These are phyloP conservation scores for Aspergillus puulaauensis DNA, from an alignment of 2,329 filamentous ascomycete genomes.

Conservation along the genomic window DNA sequence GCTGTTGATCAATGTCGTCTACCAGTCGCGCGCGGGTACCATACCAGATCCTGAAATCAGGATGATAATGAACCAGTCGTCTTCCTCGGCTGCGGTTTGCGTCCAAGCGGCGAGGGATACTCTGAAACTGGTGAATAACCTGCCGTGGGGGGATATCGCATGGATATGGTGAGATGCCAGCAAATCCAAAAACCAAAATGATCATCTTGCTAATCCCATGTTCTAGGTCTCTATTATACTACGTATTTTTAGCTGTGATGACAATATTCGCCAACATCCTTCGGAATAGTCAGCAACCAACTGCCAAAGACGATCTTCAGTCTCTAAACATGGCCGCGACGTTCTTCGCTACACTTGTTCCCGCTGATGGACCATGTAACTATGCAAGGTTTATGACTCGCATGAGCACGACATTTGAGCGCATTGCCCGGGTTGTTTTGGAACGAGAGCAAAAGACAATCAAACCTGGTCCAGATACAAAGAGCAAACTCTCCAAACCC, in stretches of 20 bases:
- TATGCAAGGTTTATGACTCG: constrained; percentile 87
- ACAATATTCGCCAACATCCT: constrained; percentile 91
- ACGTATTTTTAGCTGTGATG: constrained; percentile 86
- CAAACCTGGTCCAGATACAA: constrained; percentile 27
- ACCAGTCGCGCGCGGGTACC: constrained; percentile 79
- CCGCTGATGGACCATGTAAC: constrained; percentile 73
- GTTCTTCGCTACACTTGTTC: constrained; percentile 81
- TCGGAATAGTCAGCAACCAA: constrained; percentile 80
- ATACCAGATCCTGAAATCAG: constrained; percentile 36
- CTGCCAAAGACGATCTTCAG: constrained; percentile 78
- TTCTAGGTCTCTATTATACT: constrained; percentile 78
- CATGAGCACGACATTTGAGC: constrained; percentile 87
- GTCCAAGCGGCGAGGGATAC: constrained; percentile 87
- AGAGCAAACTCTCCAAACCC: constrained; percentile 21
- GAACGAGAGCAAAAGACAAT: constrained; percentile 80
- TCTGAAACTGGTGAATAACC: constrained; percentile 87
- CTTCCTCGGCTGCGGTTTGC: constrained; percentile 82
- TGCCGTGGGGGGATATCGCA: constrained; percentile 87
- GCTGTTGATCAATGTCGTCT: constrained; percentile 86
- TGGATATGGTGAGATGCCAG: constrained; percentile 75
- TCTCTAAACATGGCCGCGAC: constrained; percentile 86
- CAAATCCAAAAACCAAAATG: neutral
- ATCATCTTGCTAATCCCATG: constrained; percentile 1
- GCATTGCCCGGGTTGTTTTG: constrained; percentile 81
- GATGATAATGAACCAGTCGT: constrained; percentile 81